A percentile compares a stretch with the other conserved stretches of the same genome.
These are phyloP conservation scores for Ramaria sp. DNA, from an alignment of 768 basidiomycete genomes.

Conservation along the genomic window DNA sequence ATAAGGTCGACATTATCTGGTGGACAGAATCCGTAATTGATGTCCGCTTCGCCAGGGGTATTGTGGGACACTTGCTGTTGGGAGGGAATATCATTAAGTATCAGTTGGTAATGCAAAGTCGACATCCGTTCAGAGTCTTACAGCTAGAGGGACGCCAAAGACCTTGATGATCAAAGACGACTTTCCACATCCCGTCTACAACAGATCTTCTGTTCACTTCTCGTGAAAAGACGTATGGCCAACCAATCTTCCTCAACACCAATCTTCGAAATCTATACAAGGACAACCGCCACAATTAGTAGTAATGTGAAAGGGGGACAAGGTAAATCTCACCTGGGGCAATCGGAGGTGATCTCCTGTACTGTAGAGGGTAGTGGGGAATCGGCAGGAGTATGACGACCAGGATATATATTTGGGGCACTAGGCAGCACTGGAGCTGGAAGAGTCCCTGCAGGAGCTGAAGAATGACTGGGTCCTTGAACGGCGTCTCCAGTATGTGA, in stretches of 20 bases:
- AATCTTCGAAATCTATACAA: neutral
- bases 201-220: too few species aligned
- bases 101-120: too few species aligned
- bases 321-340: neutral
- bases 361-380: neutral
- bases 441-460: neutral
- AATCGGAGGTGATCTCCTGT: neutral
- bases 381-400: neutral
- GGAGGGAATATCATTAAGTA: too few species aligned
- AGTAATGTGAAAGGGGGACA: neutral
- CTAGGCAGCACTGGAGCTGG: too few species aligned
- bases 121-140: too few species aligned
- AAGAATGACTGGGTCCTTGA: neutral
- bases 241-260: neutral
- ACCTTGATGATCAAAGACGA: too few species aligned
- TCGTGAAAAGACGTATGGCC: too few species aligned
- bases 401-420: neutral
- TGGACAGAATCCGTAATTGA: conserved; percentile 11
- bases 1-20: conserved; percentile 18
- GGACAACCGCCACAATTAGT: neutral
- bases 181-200: too few species aligned
- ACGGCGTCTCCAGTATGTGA: too few species aligned
- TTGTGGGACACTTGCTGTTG: too few species aligned
- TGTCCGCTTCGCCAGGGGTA: too few species aligned
- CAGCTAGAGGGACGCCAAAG: too few species aligned